Percentiles rank a stretch among this genome's conserved stretches.
Conservation (phyloP, 2,329 filamentous ascomycete genomes). For the Elsinoe arachidis region DNA sequence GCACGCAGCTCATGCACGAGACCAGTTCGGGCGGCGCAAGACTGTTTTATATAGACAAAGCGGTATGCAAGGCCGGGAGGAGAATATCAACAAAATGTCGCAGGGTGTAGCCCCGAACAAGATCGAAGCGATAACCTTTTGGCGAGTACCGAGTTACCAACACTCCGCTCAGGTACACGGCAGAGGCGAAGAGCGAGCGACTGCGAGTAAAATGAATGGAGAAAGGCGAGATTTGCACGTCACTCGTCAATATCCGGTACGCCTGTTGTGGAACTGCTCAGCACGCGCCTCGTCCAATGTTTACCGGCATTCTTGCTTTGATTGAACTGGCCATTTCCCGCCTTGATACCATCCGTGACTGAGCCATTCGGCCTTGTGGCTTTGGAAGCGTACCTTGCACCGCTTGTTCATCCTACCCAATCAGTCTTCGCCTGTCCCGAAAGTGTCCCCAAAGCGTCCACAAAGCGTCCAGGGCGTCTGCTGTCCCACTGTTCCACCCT, state of each 20-base stretch:
- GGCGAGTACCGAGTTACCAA: neutral
- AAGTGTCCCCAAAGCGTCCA: neutral
- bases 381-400: neutral
- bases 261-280: conserved; percentile 8
- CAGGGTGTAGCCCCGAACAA: neutral
- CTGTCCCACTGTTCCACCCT: conserved; percentile 7
- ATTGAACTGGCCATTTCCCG: conserved; percentile 12
- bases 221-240: conserved; percentile 11
- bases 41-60: conserved; percentile 10
- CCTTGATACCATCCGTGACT: neutral
- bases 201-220: neutral
- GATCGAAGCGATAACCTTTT: conserved; percentile 6
- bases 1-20: neutral
- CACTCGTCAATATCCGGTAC: conserved; percentile 8
- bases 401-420: neutral
- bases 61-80: conserved; percentile 3
- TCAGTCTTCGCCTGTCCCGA: neutral
- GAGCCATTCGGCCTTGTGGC: neutral
- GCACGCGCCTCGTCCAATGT: conserved; percentile 4
- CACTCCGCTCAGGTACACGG: neutral
- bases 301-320: conserved; percentile 12
- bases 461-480: neutral
- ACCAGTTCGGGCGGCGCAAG: conserved; percentile 6
- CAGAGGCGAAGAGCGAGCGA: neutral
- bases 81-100: conserved; percentile 5